Evolutionary conservation across 805 yeast genomes (phyloP).

Genomic region (Saccharomycopsis selenospora): DNA sequence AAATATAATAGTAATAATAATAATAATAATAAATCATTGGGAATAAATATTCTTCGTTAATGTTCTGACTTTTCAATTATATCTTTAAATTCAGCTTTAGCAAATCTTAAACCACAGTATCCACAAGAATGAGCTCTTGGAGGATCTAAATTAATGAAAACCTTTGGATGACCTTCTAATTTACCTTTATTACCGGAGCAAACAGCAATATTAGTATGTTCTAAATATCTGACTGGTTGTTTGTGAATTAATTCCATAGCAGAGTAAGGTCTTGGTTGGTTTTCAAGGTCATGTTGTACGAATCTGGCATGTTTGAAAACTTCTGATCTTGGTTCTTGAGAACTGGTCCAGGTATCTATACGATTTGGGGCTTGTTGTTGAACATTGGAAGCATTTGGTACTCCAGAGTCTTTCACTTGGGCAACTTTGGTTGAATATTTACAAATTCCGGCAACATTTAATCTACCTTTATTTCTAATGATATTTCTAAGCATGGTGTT

Average conservation of each 20-base stretch:
- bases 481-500: too few species aligned
- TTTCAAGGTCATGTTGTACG: slow-evolving; percentile 56
- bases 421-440: slow-evolving; percentile 13
- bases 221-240: slow-evolving; percentile 60
- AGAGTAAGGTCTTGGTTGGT: slow-evolving; percentile 74
- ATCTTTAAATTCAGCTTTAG: slow-evolving; percentile 17
- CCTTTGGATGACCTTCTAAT: slow-evolving; percentile 78
- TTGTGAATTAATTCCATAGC: slow-evolving; percentile 77
- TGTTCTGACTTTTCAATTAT: slow-evolving; percentile 8
- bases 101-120: slow-evolving; percentile 67
- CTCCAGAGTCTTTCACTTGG: slow-evolving; percentile 11
- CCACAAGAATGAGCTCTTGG: slow-evolving; percentile 70
- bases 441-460: slow-evolving; percentile 1
- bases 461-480: too few species aligned
- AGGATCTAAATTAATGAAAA: slow-evolving; percentile 72
- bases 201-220: slow-evolving; percentile 57
- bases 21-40: too few species aligned
- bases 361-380: slow-evolving; percentile 72
- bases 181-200: slow-evolving; percentile 74
- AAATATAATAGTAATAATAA: too few species aligned
- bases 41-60: not conserved
- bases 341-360: slow-evolving; percentile 58
- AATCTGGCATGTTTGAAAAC: slow-evolving; percentile 58
- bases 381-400: slow-evolving; percentile 5
- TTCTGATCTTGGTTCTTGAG: slow-evolving; percentile 55